Conservation (phyloP, 2,329 filamentous ascomycete genomes). For the Dothistroma pini region DNA sequence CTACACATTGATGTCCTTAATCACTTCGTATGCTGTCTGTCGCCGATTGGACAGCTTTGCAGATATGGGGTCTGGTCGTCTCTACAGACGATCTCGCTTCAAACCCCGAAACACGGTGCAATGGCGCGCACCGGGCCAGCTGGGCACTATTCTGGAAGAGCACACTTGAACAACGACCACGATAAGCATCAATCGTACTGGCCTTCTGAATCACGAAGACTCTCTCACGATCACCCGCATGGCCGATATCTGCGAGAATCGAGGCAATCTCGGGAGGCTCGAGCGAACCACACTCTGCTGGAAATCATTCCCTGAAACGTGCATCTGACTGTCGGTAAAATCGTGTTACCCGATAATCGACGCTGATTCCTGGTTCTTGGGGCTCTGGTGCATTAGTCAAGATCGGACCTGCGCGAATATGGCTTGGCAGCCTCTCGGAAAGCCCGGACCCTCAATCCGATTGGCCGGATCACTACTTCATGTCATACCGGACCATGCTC, state of each 20-base stretch:
- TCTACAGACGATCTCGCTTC: not conserved
- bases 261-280: not conserved
- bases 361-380: not conserved
- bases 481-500: not conserved
- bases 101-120: not conserved
- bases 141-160: not conserved
- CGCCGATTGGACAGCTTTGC: not conserved
- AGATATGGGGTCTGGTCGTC: not conserved
- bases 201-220: not conserved
- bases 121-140: not conserved
- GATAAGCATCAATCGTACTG: not conserved
- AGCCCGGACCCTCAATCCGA: not conserved
- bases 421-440: not conserved
- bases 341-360: not conserved
- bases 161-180: not conserved
- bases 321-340: not conserved
- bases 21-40: not conserved
- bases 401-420: not conserved
- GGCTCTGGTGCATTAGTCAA: not conserved
- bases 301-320: not conserved
- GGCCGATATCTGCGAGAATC: not conserved
- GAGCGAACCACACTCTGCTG: not conserved
- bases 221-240: not conserved
- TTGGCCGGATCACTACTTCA: not conserved
- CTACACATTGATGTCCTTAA: not conserved